Conservation (phyloP, 768 basidiomycete species). For the Podaxis rugospora region DNA sequence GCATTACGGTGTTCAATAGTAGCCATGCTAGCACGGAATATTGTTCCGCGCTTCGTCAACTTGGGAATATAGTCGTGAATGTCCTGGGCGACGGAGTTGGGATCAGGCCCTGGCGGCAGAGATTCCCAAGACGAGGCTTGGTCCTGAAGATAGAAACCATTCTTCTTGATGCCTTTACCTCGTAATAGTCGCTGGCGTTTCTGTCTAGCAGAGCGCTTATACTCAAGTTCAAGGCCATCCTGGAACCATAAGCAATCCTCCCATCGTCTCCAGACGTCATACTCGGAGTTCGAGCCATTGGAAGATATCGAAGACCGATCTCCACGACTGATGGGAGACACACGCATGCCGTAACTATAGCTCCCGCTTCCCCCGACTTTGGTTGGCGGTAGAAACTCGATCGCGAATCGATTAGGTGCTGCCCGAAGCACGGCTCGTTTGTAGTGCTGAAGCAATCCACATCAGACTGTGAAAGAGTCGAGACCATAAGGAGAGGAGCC, state of each 20-base stretch:
- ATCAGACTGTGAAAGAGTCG: neutral
- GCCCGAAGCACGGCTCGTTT: conserved; percentile 57
- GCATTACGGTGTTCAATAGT: conserved; percentile 57
- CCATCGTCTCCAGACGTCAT: conserved; percentile 78
- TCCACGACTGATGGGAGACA: conserved; percentile 39
- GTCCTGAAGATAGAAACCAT: conserved; percentile 65
- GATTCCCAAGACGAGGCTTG: conserved; percentile 83
- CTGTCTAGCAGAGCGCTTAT: conserved; percentile 54
- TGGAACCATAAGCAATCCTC: conserved; percentile 82
- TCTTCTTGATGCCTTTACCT: conserved; percentile 75
- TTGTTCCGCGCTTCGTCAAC: conserved; percentile 64
- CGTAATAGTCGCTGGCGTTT: conserved; percentile 64
- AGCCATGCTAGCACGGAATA: conserved; percentile 69
- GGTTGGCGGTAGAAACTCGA: conserved; percentile 52
- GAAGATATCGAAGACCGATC: conserved; percentile 37
- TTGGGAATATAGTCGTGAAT: conserved; percentile 64
- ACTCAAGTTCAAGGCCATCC: conserved; percentile 62
- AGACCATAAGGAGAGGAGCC: neutral
- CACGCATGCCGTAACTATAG: conserved; percentile 59
- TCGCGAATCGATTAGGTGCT: conserved; percentile 55
- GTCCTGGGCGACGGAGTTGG: conserved; percentile 64
- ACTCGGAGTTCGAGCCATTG: conserved; percentile 37
- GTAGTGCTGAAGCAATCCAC: conserved; percentile 36
- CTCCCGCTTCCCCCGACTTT: conserved; percentile 61
- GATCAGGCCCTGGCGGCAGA: conserved; percentile 79